Base-by-base conservation (phyloP, 352 stramenopile genomes). In the Peronospora belbahrii region DNA sequence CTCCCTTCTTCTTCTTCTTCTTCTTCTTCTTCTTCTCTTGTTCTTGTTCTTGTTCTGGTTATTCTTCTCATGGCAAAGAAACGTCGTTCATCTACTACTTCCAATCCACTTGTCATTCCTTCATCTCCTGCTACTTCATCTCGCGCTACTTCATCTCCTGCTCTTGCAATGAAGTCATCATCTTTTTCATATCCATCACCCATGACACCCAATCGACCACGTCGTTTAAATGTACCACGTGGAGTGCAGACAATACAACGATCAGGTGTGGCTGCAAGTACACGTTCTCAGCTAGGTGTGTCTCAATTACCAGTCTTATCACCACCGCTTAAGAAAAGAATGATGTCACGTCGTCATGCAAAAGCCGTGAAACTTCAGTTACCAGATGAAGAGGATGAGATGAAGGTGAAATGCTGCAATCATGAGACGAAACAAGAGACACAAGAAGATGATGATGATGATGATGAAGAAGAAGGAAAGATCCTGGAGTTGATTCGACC, bases 21-120 rank as follows among this genome's bases (percentile, higher is more conserved):
- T n/a, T n/a, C n/a, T n/a, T n/a, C n/a, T n/a, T n/a, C n/a, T n/a
- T n/a, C n/a, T n/a, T n/a, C n/a, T n/a, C n/a, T n/a, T n/a, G n/a
- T n/a, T n/a, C n/a, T n/a, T n/a, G n/a, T n/a, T n/a, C n/a, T n/a
- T n/a, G n/a, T n/a, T n/a, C n/a, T n/a, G n/a, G n/a, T n/a, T n/a
- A n/a, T n/a, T n/a, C n/a, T n/a, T n/a, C n/a, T n/a, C n/a, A 72
- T 72, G 62, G 50, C 62, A 18, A 67, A 61, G 36, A 72, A 72
- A 51, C 62, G 62, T 28, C 62, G 62, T 50, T n/a, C n/a, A n/a
- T n/a, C n/a, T n/a, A n/a, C n/a, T n/a, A n/a, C n/a, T n/a, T n/a
- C n/a, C n/a, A n/a, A n/a, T n/a, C n/a, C n/a, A n/a, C n/a, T n/a
- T n/a, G n/a, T n/a, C n/a, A n/a, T n/a, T n/a, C n/a, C n/a, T n/a